These are phyloP conservation scores for Alisma plantagoaquatica DNA, from an alignment of 106 monocot species.

Conservation along the genomic window DNA sequence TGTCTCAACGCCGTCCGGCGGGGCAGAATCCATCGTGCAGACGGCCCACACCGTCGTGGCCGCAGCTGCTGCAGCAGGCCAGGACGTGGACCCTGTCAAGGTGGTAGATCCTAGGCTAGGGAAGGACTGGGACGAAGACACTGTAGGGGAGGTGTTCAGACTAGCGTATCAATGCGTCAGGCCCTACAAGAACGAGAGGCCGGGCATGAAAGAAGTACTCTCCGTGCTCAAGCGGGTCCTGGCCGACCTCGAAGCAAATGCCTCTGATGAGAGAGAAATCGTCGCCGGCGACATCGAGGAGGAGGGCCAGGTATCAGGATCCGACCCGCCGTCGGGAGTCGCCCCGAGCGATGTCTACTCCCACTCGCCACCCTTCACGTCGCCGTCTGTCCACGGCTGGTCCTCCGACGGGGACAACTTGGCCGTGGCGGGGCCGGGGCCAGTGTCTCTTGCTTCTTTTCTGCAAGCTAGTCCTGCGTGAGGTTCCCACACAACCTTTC, in stretches of 20 bases:
- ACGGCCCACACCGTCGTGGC: slow-evolving; percentile 18
- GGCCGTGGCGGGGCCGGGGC: too few relatives aligned
- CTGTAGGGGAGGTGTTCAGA: slow-evolving; percentile 38
- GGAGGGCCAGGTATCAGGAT: background rate
- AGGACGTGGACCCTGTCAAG: background rate
- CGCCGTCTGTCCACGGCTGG: background rate
- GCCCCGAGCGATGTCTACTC: background rate
- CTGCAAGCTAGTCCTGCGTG: too few relatives aligned
- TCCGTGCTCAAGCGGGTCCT: slow-evolving; percentile 28
- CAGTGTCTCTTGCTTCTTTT: too few relatives aligned
- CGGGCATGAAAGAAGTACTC: slow-evolving; percentile 58
- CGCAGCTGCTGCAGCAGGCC: background rate
- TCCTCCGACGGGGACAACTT: too few relatives aligned
- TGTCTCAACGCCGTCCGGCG: slow-evolving; percentile 69
- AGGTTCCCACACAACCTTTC: too few relatives aligned
- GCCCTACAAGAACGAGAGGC: slow-evolving; percentile 60
- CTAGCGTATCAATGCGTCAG: slow-evolving; percentile 44
- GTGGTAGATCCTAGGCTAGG: slow-evolving; percentile 52
- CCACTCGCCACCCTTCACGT: slow-evolving; percentile 1
- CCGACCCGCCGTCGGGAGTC: background rate
- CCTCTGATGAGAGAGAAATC: background rate
- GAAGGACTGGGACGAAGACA: slow-evolving; percentile 24
- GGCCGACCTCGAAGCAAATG: slow-evolving; percentile 21
- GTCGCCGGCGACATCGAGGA: background rate
- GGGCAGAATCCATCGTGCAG: slow-evolving; percentile 68